phyloP scores from a whole-genome alignment of 768 basidiomycete genomes.

The Mycena crocata region DNA sequence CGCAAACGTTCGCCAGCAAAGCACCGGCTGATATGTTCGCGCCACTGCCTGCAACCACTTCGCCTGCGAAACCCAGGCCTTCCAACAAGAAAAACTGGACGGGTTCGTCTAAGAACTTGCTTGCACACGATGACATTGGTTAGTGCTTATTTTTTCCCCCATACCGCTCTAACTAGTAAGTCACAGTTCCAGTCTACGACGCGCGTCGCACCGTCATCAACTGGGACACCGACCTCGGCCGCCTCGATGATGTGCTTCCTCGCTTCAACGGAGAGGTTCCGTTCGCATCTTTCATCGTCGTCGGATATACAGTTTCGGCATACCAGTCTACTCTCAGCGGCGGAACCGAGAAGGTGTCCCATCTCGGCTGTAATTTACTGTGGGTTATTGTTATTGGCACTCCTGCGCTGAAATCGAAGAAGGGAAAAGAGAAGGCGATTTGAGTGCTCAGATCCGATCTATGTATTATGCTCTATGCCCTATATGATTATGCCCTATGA shows the following conservation, averaged over 20 bases:
- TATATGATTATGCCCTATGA: no score
- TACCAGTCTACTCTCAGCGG: neutral
- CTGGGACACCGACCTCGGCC: neutral
- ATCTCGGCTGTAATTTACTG: neutral
- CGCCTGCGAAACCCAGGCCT: neutral
- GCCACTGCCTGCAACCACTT: neutral
- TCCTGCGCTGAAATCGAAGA: neutral
- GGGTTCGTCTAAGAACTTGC: neutral
- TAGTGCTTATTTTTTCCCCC: neutral
- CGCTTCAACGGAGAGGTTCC: slow-evolving; percentile 3
- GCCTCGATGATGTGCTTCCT: neutral
- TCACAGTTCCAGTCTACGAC: slow-evolving; percentile 6
- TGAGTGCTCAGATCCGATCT: neutral
- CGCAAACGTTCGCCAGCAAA: neutral
- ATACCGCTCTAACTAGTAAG: neutral
- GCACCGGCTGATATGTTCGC: neutral
- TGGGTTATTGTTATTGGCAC: neutral
- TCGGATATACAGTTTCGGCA: neutral
- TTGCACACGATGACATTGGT: neutral
- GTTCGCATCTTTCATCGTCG: neutral
- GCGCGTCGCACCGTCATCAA: neutral
- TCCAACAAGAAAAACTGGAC: no score
- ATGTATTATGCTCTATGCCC: no score
- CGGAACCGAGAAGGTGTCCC: neutral
- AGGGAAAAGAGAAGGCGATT: neutral